phyloP scores from a whole-genome alignment of 2,329 filamentous ascomycete species.

The Triangularia setosa region DNA sequence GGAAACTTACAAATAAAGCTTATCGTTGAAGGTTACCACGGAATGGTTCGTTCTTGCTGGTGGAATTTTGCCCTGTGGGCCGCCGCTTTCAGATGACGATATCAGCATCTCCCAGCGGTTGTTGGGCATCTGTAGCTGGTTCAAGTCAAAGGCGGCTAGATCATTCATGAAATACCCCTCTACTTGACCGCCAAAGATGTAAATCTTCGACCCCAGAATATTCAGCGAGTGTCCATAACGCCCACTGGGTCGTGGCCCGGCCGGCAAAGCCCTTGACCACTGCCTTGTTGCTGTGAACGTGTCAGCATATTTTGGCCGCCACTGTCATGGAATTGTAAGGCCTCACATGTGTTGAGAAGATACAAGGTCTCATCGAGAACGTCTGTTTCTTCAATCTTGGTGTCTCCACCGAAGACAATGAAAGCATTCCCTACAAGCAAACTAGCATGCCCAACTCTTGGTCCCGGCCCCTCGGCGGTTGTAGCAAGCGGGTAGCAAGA shows the following conservation, averaged over 20 bases:
- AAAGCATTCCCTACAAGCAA: constrained; percentile 96
- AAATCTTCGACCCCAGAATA: constrained; percentile 94
- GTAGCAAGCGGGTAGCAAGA: constrained; percentile 89
- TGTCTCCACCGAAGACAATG: constrained; percentile 97
- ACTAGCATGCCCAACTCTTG: constrained; percentile 90
- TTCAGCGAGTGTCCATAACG: constrained; percentile 96
- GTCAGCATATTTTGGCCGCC: constrained; percentile 8
- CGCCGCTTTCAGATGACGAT: constrained; percentile 63
- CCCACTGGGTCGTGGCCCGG: constrained; percentile 78
- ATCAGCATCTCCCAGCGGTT: constrained; percentile 96
- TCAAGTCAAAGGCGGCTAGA: constrained; percentile 89
- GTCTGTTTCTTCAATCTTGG: constrained; percentile 91
- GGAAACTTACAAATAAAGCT: constrained; percentile 76
- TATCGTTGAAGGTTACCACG: constrained; percentile 86
- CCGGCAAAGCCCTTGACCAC: constrained; percentile 91
- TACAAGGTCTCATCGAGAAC: constrained; percentile 93
- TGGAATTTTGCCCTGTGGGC: constrained; percentile 64
- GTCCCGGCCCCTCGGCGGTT: constrained; percentile 88
- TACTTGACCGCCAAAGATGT: constrained; percentile 94
- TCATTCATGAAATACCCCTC: constrained; percentile 99
- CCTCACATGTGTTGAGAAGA: constrained; percentile 92
- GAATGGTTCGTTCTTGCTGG: constrained; percentile 93
- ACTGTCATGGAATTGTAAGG: not conserved
- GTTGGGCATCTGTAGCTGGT: constrained; percentile 83
- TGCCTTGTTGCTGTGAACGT: constrained; percentile 76